A percentile compares a stretch with the other conserved stretches of the same genome.
Conservation (phyloP, 2,329 filamentous ascomycete species). For the Epichloe uncinata region DNA sequence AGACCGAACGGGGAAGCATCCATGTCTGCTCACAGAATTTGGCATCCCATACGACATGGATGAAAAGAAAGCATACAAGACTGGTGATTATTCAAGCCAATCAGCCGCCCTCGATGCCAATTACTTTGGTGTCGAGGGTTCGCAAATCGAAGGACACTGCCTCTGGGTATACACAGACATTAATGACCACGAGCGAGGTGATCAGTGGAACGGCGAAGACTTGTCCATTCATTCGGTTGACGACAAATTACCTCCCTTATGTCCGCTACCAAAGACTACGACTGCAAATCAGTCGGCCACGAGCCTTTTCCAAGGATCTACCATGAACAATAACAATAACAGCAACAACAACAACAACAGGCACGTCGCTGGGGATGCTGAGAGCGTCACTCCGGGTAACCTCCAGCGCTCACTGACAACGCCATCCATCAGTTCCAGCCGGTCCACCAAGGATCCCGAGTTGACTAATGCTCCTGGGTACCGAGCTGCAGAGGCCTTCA, state of each 20-base stretch:
- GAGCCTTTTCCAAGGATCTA: conserved; percentile 18
- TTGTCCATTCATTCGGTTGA: conserved; percentile 80
- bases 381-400: conserved; percentile 58
- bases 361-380: conserved; percentile 35
- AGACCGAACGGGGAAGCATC: conserved; percentile 80
- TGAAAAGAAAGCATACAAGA: conserved; percentile 87
- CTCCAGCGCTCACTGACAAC: conserved; percentile 60
- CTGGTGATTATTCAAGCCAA: conserved; percentile 88
- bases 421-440: conserved; percentile 49
- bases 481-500: conserved; percentile 84
- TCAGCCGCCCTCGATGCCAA: conserved; percentile 91
- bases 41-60: conserved; percentile 99
- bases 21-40: conserved; percentile 85
- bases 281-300: conserved; percentile 31
- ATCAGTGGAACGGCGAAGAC: conserved; percentile 97
- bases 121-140: conserved; percentile 81
- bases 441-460: conserved; percentile 38
- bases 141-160: conserved; percentile 70
- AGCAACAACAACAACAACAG: conserved; percentile 16
- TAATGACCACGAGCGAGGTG: conserved; percentile 81
- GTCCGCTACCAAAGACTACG: conserved; percentile 31
- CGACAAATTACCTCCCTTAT: conserved; percentile 51
- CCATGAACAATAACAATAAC: not conserved
- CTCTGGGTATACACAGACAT: conserved; percentile 75
- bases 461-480: conserved; percentile 57